Base-by-base conservation (phyloP, 192 early-diverging fungal genomes). In the Coemansia sp. region DNA sequence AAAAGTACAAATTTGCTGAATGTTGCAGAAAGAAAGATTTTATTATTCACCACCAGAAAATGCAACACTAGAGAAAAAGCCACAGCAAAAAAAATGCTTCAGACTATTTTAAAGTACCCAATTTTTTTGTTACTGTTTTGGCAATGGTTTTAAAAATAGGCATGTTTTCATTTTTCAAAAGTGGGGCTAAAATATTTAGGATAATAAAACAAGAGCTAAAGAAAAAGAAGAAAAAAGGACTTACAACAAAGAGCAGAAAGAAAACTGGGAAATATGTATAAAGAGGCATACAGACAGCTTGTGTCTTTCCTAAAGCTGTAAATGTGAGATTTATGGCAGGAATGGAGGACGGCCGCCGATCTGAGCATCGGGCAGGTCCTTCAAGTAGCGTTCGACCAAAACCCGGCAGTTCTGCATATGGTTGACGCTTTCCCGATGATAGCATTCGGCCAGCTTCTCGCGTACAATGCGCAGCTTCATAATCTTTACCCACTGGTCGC, bases 371-470 rank as follows among this genome's bases (percentile, higher is more conserved):
- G 81, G 81, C 22, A 84, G 71, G 8, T 84, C 72, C 56, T 87
- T 87, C 64, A 98, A 77, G 79, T 98, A 98, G 68, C 91, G 86
- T 64, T 92, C 87, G 8, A 88, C 88, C 17, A 98, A 84, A 20
- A 88, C 86, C 38, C 92, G 87, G 86, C 96, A 98, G 87, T 93
- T 96, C 72, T 96, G 86, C 82, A 91, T 88, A 79, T 95, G 92
- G 85, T 98, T 98, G 66, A 95, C 95, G 62, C 95, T 92, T 83
- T 98, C 94, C 52, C 91, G 89, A 36, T 88, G 85, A 81, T 96
- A 93, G 87, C 96, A 98, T 90, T 94, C 93, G 68, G 88, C 86
- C 61, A 97, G 85, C 86, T 95, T 92, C 64, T 96, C 87, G 66
- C 91, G 86, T 18, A 95, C 78, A 61, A 95, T 88, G 63, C 90